phyloP scores from a whole-genome alignment of 176 grass and related monocot species.

The Carex kokanica region DNA sequence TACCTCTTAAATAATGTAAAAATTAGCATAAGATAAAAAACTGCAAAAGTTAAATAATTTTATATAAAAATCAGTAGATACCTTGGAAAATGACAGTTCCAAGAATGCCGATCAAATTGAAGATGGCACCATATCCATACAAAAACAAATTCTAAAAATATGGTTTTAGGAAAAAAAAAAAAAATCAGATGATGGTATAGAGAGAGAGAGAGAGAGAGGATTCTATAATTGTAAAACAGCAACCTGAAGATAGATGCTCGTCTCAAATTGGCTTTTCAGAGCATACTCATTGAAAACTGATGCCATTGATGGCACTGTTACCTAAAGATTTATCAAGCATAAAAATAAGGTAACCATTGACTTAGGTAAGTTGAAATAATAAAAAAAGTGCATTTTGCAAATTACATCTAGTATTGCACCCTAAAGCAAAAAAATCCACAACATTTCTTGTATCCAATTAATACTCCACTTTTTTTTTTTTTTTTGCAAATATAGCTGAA shows the following conservation, averaged over 20 bases:
- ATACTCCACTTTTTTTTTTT: background rate
- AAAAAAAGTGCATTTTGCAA: background rate
- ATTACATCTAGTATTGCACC: too few species aligned
- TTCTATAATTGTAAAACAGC: constrained; percentile 10
- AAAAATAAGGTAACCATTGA: background rate
- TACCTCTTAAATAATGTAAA: constrained; percentile 22
- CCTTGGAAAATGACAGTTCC: constrained; percentile 85
- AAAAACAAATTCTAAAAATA: constrained; percentile 91
- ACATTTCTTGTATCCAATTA: background rate
- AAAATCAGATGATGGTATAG: constrained; percentile 12
- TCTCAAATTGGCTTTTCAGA: constrained; percentile 97
- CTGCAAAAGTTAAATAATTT: background rate
- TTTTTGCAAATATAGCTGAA: background rate
- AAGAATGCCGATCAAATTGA: constrained; percentile 93
- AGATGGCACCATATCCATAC: constrained; percentile 99
- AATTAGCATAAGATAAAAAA: constrained; percentile 15
- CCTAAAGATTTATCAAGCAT: constrained; percentile 37
- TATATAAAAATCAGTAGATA: constrained; percentile 25
- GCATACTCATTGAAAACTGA: constrained; percentile 99
- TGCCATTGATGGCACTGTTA: constrained; percentile 91
- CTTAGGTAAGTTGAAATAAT: background rate
- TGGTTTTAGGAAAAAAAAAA: background rate
- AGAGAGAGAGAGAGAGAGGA: background rate
- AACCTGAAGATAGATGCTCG: constrained; percentile 98
- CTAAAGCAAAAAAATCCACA: background rate